Percentiles rank a stretch among this genome's conserved stretches.
phyloP scores from a whole-genome alignment of 305 asterid species.

The Fraxinus xanthoxyloides region DNA sequence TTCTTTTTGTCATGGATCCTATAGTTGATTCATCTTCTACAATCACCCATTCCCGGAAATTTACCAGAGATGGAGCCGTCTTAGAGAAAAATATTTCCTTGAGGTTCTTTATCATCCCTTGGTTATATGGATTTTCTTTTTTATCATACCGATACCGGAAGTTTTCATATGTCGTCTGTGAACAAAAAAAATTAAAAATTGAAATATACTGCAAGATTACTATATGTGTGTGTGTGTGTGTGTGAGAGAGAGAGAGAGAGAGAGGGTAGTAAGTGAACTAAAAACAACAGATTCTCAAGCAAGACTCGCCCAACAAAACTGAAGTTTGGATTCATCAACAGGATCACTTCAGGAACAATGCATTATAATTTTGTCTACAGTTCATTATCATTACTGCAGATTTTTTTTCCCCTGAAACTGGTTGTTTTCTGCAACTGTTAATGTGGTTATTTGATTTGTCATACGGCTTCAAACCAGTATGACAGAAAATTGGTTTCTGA shows the following conservation, averaged over 20 bases:
- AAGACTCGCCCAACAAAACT: neutral
- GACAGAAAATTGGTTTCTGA: neutral
- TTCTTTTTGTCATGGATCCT: conserved; percentile 33
- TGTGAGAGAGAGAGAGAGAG: too few species aligned
- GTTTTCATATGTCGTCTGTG: conserved; percentile 50
- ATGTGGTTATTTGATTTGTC: neutral
- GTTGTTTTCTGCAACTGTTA: neutral
- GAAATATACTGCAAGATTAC: neutral
- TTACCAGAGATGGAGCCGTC: conserved; percentile 31
- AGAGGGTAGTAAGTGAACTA: neutral
- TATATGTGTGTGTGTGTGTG: too few species aligned
- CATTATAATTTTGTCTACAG: neutral
- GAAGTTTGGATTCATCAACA: neutral
- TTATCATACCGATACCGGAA: conserved; percentile 45
- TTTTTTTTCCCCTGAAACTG: neutral
- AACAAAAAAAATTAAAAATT: neutral
- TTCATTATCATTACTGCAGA: neutral
- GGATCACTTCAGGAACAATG: neutral
- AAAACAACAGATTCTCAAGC: neutral
- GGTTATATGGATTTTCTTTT: conserved; percentile 43
- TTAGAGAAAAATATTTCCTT: conserved; percentile 37
- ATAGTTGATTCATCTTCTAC: conserved; percentile 32
- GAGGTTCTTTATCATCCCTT: conserved; percentile 37
- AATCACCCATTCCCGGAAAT: conserved; percentile 44
- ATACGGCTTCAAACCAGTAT: neutral